Evolutionary conservation across 495 filamentous ascomycete genomes (phyloP).

Genomic region (Aspergillus ostianus): DNA sequence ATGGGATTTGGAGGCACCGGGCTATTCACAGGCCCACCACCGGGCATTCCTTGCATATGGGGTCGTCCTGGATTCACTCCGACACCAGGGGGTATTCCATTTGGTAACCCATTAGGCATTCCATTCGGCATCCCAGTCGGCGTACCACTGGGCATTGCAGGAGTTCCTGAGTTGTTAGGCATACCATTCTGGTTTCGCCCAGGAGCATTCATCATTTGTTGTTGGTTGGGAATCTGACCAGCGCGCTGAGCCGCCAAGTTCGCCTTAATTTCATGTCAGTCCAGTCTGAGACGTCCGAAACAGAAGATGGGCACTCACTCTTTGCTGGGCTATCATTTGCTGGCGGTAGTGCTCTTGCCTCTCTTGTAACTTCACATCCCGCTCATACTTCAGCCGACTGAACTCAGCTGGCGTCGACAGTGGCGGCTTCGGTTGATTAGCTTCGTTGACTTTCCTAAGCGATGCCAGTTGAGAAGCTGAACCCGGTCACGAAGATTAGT

Average conservation of each 20-base stretch:
- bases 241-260: conserved; percentile 42
- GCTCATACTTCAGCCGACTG: conserved; percentile 81
- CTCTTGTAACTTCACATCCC: conserved; percentile 74
- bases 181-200: conserved; percentile 39
- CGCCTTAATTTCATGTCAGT: conserved; percentile 27
- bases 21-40: conserved; percentile 38
- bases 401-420: conserved; percentile 82
- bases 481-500: conserved; percentile 15
- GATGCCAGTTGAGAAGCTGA: conserved; percentile 63
- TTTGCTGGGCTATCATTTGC: conserved; percentile 59
- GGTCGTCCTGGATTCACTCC: conserved; percentile 39
- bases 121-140: conserved; percentile 42
- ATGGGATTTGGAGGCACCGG: conserved; percentile 54
- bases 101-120: conserved; percentile 37
- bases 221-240: conserved; percentile 45
- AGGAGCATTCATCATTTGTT: conserved; percentile 39
- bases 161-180: conserved; percentile 37
- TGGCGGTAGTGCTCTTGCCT: conserved; percentile 66
- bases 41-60: conserved; percentile 42
- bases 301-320: conserved; percentile 42
- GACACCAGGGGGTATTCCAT: conserved; percentile 37
- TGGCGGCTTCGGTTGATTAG: conserved; percentile 56
- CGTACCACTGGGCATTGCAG: conserved; percentile 27
- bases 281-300: conserved; percentile 3
- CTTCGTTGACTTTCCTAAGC: conserved; percentile 68